A percentile compares a stretch with the other conserved stretches of the same genome.
Evolutionary conservation across 805 yeast species (phyloP).

Genomic region (Candida maris): DNA sequence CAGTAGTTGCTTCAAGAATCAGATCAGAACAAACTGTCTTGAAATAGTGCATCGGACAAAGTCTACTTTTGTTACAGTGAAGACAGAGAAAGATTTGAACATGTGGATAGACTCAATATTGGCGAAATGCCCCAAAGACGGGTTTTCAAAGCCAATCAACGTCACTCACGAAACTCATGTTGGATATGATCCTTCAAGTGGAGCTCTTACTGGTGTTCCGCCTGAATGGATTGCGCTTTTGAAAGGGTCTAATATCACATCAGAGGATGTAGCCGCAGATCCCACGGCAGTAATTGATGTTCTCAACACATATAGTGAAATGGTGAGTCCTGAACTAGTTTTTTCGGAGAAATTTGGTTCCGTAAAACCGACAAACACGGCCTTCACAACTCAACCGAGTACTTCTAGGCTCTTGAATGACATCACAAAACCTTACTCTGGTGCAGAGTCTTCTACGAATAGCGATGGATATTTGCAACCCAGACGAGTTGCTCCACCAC

Average conservation of each 20-base stretch:
- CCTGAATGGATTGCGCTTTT: constrained; percentile 55
- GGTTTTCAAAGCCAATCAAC: constrained; percentile 88
- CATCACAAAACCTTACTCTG: constrained; percentile 32
- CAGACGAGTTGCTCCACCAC: constrained; percentile 35
- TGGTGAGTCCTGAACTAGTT: constrained; percentile 37
- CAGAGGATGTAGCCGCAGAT: constrained; percentile 59
- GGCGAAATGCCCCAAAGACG: constrained; percentile 60
- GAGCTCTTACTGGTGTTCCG: constrained; percentile 48
- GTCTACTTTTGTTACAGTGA: constrained; percentile 70
- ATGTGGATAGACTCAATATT: constrained; percentile 90
- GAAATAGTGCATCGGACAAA: constrained; percentile 68
- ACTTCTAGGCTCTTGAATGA: constrained; percentile 21
- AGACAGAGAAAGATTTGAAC: constrained; percentile 73
- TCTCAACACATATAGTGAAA: constrained; percentile 48
- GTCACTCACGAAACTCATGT: constrained; percentile 93
- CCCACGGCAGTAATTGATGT: constrained; percentile 64
- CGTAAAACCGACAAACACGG: constrained; percentile 7
- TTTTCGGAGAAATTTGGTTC: constrained; percentile 25
- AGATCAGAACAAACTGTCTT: constrained; percentile 72
- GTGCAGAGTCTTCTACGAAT: constrained; percentile 2
- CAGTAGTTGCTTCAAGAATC: constrained; percentile 61
- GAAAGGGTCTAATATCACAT: constrained; percentile 56
- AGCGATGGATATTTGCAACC: constrained; percentile 29
- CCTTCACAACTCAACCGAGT: constrained; percentile 8
- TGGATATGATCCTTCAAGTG: constrained; percentile 76